Percentiles rank a stretch among this genome's conserved stretches.
Evolutionary conservation across 257 asterid genomes (phyloP).

Genomic region (Petrea volubilis): DNA sequence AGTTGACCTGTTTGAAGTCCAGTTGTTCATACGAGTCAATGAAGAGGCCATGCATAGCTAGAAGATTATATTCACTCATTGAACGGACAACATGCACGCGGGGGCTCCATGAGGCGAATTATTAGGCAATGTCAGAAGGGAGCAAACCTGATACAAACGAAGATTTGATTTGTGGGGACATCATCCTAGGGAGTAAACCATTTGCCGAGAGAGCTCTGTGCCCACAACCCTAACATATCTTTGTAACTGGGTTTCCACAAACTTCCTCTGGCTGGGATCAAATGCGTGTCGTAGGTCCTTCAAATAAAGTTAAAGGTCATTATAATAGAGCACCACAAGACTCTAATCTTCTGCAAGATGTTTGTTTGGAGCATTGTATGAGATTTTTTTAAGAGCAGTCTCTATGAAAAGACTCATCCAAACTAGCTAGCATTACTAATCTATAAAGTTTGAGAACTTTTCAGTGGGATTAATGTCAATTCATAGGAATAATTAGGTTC

Average conservation of each 20-base stretch:
- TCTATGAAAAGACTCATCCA: not conserved
- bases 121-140: not conserved
- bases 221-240: constrained; percentile 71
- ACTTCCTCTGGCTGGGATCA: constrained; percentile 54
- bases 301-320: constrained; percentile 15
- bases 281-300: constrained; percentile 75
- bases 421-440: not conserved
- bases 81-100: not conserved
- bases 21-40: not conserved
- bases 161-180: constrained; percentile 13
- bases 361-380: not conserved
- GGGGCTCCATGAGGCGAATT: not conserved
- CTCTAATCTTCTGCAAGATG: not conserved
- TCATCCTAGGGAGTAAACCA: constrained; percentile 73
- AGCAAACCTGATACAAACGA: constrained; percentile 19
- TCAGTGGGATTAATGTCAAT: not conserved
- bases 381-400: not conserved
- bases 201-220: constrained; percentile 67
- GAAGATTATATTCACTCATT: not conserved
- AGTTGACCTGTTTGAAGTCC: not conserved
- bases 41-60: not conserved
- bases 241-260: constrained; percentile 54
- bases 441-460: not conserved
- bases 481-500: constrained; percentile 4
- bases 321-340: constrained; percentile 1